phyloP scores from a whole-genome alignment of 495 filamentous ascomycete genomes.

The Aspergillus saccharolyticus region DNA sequence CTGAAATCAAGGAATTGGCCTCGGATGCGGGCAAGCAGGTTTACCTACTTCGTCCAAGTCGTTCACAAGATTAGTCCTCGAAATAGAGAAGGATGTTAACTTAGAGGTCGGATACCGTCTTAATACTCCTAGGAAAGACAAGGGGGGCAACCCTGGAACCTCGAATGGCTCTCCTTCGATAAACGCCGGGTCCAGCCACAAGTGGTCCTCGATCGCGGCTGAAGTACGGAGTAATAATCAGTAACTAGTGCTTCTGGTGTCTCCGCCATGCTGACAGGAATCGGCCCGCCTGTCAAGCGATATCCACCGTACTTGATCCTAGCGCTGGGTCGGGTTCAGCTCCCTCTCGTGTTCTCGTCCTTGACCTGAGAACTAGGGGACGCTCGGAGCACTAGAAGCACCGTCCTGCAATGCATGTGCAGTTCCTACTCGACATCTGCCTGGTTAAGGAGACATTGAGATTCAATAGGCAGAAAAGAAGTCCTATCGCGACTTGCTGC shows the following conservation, averaged over 20 bases:
- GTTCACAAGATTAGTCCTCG: not conserved
- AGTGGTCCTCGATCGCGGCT: not conserved
- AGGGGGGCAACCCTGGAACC: not conserved
- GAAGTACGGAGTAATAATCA: not conserved
- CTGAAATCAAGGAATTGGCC: not conserved
- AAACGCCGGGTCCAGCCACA: not conserved
- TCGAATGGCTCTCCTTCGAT: not conserved
- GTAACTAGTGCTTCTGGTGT: not conserved
- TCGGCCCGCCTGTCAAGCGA: not conserved
- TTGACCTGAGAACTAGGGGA: not conserved
- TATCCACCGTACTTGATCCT: conserved; percentile 4
- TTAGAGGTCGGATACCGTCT: not conserved
- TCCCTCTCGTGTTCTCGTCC: not conserved
- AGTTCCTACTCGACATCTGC: not conserved
- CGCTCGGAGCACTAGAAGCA: conserved; percentile 12
- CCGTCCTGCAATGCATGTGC: not conserved
- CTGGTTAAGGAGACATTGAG: not conserved
- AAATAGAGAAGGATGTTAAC: not conserved
- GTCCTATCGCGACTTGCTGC: conserved; percentile 5
- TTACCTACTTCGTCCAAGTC: not conserved
- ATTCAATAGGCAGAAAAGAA: not conserved
- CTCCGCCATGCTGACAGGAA: not conserved
- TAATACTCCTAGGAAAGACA: not conserved
- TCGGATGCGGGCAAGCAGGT: not conserved
- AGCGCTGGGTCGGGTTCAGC: conserved; percentile 4